Percentiles rank a stretch among this genome's conserved stretches.
Evolutionary conservation across 495 filamentous ascomycete species (phyloP).

Genomic region (Penicillium samsonianum): DNA sequence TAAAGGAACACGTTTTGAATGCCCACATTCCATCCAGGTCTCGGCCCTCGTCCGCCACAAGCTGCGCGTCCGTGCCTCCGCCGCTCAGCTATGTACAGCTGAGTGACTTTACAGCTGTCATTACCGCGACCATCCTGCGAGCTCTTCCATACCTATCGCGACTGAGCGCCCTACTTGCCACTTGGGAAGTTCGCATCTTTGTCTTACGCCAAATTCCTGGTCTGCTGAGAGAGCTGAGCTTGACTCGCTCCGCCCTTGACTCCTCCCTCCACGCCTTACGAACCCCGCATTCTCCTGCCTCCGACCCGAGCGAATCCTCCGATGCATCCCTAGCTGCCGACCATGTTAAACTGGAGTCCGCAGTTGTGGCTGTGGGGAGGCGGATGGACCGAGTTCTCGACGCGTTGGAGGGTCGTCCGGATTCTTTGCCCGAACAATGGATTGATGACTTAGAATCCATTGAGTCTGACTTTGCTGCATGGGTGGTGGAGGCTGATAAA

Average conservation of each 20-base stretch:
- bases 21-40: conserved; percentile 65
- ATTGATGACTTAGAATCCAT: conserved; percentile 78
- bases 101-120: conserved; percentile 83
- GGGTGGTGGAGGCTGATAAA: conserved; percentile 62
- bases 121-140: conserved; percentile 85
- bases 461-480: conserved; percentile 77
- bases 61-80: conserved; percentile 53
- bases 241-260: conserved; percentile 61
- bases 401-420: conserved; percentile 74
- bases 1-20: conserved; percentile 85
- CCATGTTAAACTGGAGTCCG: conserved; percentile 62
- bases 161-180: conserved; percentile 65
- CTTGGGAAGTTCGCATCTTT: conserved; percentile 74
- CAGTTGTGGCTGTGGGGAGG: conserved; percentile 68
- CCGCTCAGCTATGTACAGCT: conserved; percentile 58
- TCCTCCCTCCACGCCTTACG: conserved; percentile 63
- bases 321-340: conserved; percentile 62
- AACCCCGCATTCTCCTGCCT: conserved; percentile 21
- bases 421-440: conserved; percentile 85
- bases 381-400: conserved; percentile 83
- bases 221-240: conserved; percentile 65
- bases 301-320: conserved; percentile 31
- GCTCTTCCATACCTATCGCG: conserved; percentile 79
- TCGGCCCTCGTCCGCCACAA: conserved; percentile 56
- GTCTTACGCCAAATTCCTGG: conserved; percentile 71